These are phyloP conservation scores for Ophiostoma australiae DNA, from an alignment of 2,329 filamentous ascomycete species.

Conservation along the genomic window DNA sequence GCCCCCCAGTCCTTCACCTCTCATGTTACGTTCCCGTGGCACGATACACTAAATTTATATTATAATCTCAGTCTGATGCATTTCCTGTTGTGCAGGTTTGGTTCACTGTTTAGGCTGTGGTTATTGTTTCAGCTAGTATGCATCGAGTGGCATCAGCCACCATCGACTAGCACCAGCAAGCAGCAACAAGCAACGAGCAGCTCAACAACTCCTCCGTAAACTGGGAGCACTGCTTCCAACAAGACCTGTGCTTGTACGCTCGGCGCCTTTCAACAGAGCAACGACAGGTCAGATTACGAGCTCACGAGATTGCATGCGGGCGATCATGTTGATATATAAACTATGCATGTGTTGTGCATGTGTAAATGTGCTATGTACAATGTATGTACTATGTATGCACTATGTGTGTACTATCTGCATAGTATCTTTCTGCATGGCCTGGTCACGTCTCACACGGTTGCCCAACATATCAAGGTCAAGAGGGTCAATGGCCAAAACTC, in stretches of 20 bases:
- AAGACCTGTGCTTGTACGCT: not conserved
- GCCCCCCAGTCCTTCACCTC: not conserved
- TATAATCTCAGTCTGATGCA: not conserved
- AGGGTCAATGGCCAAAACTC: not conserved
- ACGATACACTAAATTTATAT: not conserved
- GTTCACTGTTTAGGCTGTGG: not conserved
- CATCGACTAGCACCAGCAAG: not conserved
- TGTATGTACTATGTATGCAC: not conserved
- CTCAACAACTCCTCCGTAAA: not conserved
- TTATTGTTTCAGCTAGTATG: not conserved
- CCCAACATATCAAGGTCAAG: not conserved
- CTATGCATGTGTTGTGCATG: not conserved
- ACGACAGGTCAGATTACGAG: constrained; percentile 14
- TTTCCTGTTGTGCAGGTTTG: not conserved
- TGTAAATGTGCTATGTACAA: not conserved
- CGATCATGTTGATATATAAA: not conserved
- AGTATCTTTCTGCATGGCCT: not conserved
- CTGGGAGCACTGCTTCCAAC: not conserved
- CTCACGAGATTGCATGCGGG: not conserved
- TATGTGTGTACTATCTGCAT: not conserved
- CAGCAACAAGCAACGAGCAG: not conserved
- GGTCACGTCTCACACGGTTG: not conserved
- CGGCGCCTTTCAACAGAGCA: not conserved
- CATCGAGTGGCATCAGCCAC: not conserved
- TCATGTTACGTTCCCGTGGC: not conserved